A percentile compares a stretch with the other conserved stretches of the same genome.
These are phyloP conservation scores for Letharia columbiana DNA, from an alignment of 495 filamentous ascomycete species.

Conservation along the genomic window DNA sequence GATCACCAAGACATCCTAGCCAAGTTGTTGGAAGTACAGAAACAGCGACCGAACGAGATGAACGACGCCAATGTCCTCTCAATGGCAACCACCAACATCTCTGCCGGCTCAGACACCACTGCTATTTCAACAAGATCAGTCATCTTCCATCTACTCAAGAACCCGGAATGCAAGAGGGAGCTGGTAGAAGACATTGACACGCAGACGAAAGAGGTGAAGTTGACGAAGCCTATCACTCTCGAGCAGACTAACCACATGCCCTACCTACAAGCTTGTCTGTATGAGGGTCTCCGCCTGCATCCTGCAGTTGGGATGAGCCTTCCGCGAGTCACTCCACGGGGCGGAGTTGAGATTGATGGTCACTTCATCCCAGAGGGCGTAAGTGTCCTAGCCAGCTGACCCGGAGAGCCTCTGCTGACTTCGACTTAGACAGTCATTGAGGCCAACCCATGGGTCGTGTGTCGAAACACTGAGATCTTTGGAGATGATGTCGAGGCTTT, in stretches of 20 bases:
- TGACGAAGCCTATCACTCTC: constrained; percentile 44
- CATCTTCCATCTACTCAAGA: constrained; percentile 56
- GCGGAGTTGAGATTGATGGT: constrained; percentile 31
- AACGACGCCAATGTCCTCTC: constrained; percentile 54
- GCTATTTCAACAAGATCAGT: constrained; percentile 53
- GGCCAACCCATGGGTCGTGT: constrained; percentile 52
- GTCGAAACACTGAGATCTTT: constrained; percentile 48
- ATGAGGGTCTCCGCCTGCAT: constrained; percentile 55
- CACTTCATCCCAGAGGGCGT: constrained; percentile 43
- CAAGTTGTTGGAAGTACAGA: constrained; percentile 39
- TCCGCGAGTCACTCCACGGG: constrained; percentile 37
- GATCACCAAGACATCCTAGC: constrained; percentile 38
- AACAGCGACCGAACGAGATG: constrained; percentile 54
- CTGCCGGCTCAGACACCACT: constrained; percentile 45
- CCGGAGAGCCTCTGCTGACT: not conserved
- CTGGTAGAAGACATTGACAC: constrained; percentile 47
- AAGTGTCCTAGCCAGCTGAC: not conserved
- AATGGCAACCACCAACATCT: constrained; percentile 58
- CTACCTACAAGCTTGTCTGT: constrained; percentile 57
- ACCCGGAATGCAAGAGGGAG: constrained; percentile 36
- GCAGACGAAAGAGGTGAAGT: constrained; percentile 36
- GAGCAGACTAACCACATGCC: constrained; percentile 48
- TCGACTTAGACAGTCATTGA: constrained; percentile 46
- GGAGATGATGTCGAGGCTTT: constrained; percentile 49
- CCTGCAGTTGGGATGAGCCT: constrained; percentile 51